phyloP scores from a whole-genome alignment of 1,284 basidiomycete species.

The Fomitopsis pinicola region DNA sequence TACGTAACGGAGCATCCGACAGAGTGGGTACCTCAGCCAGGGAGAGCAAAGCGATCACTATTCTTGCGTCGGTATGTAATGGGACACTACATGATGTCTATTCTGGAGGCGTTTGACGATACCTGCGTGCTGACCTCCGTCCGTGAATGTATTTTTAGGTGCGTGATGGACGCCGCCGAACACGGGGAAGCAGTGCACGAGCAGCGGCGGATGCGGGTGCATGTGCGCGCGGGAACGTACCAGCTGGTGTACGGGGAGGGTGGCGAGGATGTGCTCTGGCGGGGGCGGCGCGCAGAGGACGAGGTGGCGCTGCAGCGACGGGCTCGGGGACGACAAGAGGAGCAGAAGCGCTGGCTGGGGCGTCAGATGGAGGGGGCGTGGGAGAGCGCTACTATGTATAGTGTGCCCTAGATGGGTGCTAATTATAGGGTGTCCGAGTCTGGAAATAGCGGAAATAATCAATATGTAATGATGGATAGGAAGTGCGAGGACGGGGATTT shows the following conservation, averaged over 20 bases:
- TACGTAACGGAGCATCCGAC: conserved; percentile 74
- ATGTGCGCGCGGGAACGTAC: conserved; percentile 64
- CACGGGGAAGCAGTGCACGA: conserved; percentile 22
- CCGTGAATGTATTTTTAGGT: conserved; percentile 33
- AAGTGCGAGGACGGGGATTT: not conserved
- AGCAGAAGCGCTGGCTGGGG: conserved; percentile 43
- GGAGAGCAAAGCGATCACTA: conserved; percentile 33
- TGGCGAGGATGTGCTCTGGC: conserved; percentile 48
- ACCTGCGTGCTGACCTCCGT: conserved; percentile 13
- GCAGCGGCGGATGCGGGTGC: conserved; percentile 45
- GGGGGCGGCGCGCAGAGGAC: conserved; percentile 33
- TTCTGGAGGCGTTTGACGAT: conserved; percentile 10
- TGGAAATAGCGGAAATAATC: not conserved
- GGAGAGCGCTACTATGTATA: conserved; percentile 3
- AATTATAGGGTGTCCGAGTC: not conserved
- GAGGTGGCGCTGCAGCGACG: conserved; percentile 36
- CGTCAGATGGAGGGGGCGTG: conserved; percentile 13
- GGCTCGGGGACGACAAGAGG: conserved; percentile 46
- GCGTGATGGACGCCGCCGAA: conserved; percentile 27
- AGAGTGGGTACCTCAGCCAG: conserved; percentile 53
- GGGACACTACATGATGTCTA: conserved; percentile 8
- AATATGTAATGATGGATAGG: conserved; percentile 3
- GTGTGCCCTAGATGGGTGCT: not conserved
- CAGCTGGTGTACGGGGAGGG: conserved; percentile 72
- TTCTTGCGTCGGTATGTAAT: conserved; percentile 26